Percentiles rank a stretch among this genome's conserved stretches.
phyloP scores from a whole-genome alignment of 1,284 basidiomycete species.

The Cerrena zonata region DNA sequence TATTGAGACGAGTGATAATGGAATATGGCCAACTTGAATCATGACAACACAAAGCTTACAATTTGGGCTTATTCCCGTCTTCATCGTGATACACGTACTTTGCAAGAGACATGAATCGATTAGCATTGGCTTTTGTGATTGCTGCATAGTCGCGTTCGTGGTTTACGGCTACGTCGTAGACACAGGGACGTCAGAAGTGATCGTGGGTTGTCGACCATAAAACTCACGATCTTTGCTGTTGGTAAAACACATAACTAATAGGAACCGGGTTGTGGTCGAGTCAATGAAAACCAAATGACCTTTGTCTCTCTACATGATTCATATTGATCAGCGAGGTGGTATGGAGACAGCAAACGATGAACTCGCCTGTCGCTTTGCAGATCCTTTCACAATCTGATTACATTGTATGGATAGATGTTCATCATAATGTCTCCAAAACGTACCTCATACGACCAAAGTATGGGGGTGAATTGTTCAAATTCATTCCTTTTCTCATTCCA shows the following conservation, averaged over 20 bases:
- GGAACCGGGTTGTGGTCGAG: constrained; percentile 21
- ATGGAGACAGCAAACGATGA: background rate
- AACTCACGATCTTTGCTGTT: constrained; percentile 13
- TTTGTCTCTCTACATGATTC: constrained; percentile 24
- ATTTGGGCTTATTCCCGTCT: constrained; percentile 14
- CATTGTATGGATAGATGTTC: background rate
- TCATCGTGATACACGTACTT: constrained; percentile 16
- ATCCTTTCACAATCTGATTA: constrained; percentile 19
- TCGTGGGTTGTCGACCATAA: background rate
- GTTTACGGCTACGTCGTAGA: constrained; percentile 5
- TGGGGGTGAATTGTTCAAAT: constrained; percentile 20
- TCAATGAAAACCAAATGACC: constrained; percentile 30
- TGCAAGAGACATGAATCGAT: constrained; percentile 27
- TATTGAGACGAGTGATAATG: constrained; percentile 5
- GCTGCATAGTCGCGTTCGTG: constrained; percentile 30
- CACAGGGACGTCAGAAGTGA: background rate
- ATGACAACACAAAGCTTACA: constrained; percentile 4
- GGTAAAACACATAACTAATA: constrained; percentile 28
- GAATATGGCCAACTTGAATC: too few species aligned
- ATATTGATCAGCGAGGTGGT: background rate
- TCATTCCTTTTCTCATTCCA: constrained; percentile 11
- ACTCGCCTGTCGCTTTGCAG: constrained; percentile 17
- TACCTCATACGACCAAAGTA: constrained; percentile 27
- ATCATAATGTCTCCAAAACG: background rate
- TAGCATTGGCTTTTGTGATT: constrained; percentile 27